Evolutionary conservation across 805 yeast species (phyloP), one percentile per base, ranked within the genome.

Genomic region (Helenozyma rhizophorensis): DNA sequence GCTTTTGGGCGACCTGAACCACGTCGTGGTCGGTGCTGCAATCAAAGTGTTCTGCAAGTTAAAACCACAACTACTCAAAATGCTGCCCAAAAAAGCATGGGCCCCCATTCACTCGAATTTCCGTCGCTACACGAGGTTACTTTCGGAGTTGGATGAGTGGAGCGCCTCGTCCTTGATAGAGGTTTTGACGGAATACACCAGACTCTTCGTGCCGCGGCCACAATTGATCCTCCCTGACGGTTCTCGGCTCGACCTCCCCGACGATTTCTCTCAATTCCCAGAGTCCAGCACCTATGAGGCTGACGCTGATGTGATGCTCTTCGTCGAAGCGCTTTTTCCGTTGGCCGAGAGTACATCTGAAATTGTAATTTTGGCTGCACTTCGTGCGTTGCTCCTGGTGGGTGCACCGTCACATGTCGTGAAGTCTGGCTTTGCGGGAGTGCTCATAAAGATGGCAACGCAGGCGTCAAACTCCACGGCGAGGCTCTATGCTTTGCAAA

Each of bases 101-200:
- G 83, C 75, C 2, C 55, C 83, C 21, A 56, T 90, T 2, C 97
- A 93, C 52, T 76, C 81, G 2, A 76, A 78, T 45, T 83, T 71
- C 51, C 70, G 83, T 19, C 68, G 78, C 14, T 70, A 72, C 30
- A 77, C 86, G 37, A 50, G 61, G 1, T 56, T 68, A 21, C 41
- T 76, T 17, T 43, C 50, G 0, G 65, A 70, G 2, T 65, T 90
- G 34, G 95, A 88, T 37, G 81, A 80, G 33, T 85, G 88, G 83
- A 60, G 86, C 7, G 88, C 83, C 48, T 55, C 70, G 0, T 50
- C 64, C 9, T 54, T 79, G 11, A 60, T 86, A 14, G 84, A 83
- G 29, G 45, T 84, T 4, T 61, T 89, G 30, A 72, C 80, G 0
- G 74, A 76, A 32, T 93, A 93, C 54, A 65, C 77, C 21, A 71